These are phyloP conservation scores for Alternaria rosae DNA, from an alignment of 2,329 filamentous ascomycete genomes.

Conservation along the genomic window DNA sequence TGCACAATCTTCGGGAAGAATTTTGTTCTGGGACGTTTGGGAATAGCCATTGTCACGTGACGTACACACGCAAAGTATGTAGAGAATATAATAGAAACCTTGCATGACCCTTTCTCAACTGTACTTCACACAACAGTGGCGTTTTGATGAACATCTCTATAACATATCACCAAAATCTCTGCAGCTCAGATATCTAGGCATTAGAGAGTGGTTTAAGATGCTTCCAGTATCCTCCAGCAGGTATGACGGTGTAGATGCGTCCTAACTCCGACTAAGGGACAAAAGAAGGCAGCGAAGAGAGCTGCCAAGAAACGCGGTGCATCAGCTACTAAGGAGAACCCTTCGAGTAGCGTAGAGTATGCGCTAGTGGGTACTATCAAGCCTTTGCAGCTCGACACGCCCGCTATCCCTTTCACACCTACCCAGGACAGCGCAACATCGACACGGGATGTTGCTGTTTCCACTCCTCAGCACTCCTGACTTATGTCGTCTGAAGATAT, in stretches of 20 bases:
- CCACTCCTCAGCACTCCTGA: neutral
- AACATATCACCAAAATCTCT: too few species aligned
- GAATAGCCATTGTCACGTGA: neutral
- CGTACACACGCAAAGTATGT: neutral
- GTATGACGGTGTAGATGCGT: too few species aligned
- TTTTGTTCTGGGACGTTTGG: neutral
- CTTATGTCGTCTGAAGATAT: neutral
- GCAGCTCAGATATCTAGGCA: too few species aligned
- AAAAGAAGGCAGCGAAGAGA: neutral
- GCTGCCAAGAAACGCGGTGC: neutral
- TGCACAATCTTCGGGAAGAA: too few species aligned
- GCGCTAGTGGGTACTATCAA: neutral
- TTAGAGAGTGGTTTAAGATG: too few species aligned
- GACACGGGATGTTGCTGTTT: neutral
- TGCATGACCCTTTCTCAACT: too few species aligned
- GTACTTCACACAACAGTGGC: too few species aligned
- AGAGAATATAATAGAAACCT: too few species aligned
- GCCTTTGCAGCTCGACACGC: neutral
- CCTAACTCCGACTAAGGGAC: neutral
- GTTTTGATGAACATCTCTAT: too few species aligned
- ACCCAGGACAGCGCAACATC: neutral
- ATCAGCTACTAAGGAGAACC: neutral
- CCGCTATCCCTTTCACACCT: too few species aligned
- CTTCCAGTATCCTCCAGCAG: too few species aligned
- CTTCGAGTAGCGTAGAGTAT: neutral